Evolutionary conservation across 116 monocot species (phyloP).

Genomic region (Posidonia oceanica): DNA sequence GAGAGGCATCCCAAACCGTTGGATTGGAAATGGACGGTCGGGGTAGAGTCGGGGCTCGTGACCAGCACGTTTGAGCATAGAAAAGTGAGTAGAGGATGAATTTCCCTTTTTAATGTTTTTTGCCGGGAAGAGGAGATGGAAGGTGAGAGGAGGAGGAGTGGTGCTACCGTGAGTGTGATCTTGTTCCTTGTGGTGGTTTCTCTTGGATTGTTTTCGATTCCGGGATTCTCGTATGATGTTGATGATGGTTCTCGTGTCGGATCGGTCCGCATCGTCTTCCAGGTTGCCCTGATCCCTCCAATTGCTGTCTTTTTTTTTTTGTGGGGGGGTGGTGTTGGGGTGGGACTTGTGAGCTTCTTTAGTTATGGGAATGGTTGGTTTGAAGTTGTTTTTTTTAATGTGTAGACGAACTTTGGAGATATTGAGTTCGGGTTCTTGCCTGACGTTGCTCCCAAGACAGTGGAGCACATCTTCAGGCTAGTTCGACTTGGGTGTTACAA

Average conservation of each 20-base stretch:
- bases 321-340: too few relatives aligned
- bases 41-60: neutral
- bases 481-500: constrained; percentile 89
- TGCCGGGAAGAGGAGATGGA: neutral
- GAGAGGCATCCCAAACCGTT: neutral
- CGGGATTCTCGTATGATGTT: neutral
- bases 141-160: neutral
- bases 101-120: neutral
- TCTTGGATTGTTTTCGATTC: neutral
- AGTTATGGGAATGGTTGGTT: neutral
- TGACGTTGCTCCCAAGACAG: constrained; percentile 81
- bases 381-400: neutral
- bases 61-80: neutral
- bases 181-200: neutral
- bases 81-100: neutral
- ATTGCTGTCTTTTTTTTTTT: neutral
- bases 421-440: constrained; percentile 94
- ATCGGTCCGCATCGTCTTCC: constrained; percentile 88
- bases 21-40: neutral
- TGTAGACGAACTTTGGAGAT: constrained; percentile 85
- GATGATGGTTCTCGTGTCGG: constrained; percentile 40
- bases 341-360: neutral
- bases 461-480: constrained; percentile 94
- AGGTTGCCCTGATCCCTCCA: constrained; percentile 27
- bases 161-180: neutral